Evolutionary conservation across 2,329 filamentous ascomycete species (phyloP), one percentile per base, ranked within the genome.

Genomic region (Botrytis byssoidea): DNA sequence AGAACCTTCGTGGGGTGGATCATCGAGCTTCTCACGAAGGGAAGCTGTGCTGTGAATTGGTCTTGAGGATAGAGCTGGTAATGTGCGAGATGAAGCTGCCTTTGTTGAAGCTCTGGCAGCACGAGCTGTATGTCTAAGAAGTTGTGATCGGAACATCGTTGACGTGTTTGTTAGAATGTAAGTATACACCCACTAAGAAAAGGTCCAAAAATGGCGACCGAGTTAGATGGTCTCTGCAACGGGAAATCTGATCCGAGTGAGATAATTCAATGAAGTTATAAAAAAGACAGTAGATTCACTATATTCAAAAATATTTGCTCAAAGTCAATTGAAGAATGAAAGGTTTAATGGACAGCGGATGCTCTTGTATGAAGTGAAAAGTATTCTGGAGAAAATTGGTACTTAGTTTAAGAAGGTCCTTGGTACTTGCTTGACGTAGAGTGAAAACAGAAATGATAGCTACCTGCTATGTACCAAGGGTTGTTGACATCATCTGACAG

Each of bases 81-180:
- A 46, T 70, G 73, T 71, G 37, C 76, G 76, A 70, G 76, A 71
- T 61, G 73, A 69, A 72, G 73, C 44, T 61, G 74, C 70, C n/a
- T 65, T 51, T 63, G 71, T 59, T 32, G 76, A 74, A 74, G 75
- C 75, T 76, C 74, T 76, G 42, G 72, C 74, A 74, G 74, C 78
- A 72, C 78, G 74, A 74, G 77, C 74, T 73, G 79, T 67, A 16
- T 79, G 76, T 57, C 77, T 76, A 60, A 81, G 75, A 59, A 80
- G 75, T 74, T 79, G 78, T 25, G 77, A 74, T 72, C 79, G 77
- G 70, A 81, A 79, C 80, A 81, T 81, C 61, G 37, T 72, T n/a
- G 61, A 59, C n/a, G 35, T 55, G 32, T 48, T 68, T 60, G 48
- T 42, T 42, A 29, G 37, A 18, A 63, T 37, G 14, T 37, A 63